Evolutionary conservation across 768 basidiomycete species (phyloP).

Genomic region (Lactarius tabidus): DNA sequence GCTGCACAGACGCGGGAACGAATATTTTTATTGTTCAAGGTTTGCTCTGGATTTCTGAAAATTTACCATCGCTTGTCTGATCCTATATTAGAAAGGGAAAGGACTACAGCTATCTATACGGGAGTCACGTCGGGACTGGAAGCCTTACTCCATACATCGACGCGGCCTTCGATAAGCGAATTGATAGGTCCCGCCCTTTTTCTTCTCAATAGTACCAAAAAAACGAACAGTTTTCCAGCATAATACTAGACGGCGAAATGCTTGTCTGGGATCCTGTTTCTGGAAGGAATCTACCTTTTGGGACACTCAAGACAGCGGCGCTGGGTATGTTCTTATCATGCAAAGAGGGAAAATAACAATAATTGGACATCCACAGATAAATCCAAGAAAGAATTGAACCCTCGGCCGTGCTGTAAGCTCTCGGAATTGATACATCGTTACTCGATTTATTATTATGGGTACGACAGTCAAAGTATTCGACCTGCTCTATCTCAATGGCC

Average conservation of each 20-base stretch:
- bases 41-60: constrained; percentile 31
- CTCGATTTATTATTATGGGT: background rate
- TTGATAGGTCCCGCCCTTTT: constrained; percentile 67
- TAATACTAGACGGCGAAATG: constrained; percentile 98
- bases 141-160: constrained; percentile 88
- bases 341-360: constrained; percentile 1
- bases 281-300: constrained; percentile 86
- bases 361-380: constrained; percentile 47
- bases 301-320: constrained; percentile 90
- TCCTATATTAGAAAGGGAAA: constrained; percentile 67
- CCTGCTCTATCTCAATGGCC: constrained; percentile 83
- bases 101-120: constrained; percentile 89
- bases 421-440: background rate
- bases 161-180: constrained; percentile 63
- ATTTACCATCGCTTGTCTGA: constrained; percentile 7
- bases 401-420: constrained; percentile 85
- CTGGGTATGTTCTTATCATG: constrained; percentile 46
- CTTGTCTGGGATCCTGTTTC: constrained; percentile 94
- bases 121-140: constrained; percentile 74
- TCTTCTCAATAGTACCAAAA: background rate
- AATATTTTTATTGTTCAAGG: constrained; percentile 93
- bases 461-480: constrained; percentile 94
- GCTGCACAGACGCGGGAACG: constrained; percentile 85
- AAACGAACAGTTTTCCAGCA: constrained; percentile 41
- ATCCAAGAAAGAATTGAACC: constrained; percentile 62